Percentiles rank a stretch among this genome's conserved stretches.
Conservation (phyloP, 1,284 basidiomycete genomes). For the Pisolithus thermaeus region DNA sequence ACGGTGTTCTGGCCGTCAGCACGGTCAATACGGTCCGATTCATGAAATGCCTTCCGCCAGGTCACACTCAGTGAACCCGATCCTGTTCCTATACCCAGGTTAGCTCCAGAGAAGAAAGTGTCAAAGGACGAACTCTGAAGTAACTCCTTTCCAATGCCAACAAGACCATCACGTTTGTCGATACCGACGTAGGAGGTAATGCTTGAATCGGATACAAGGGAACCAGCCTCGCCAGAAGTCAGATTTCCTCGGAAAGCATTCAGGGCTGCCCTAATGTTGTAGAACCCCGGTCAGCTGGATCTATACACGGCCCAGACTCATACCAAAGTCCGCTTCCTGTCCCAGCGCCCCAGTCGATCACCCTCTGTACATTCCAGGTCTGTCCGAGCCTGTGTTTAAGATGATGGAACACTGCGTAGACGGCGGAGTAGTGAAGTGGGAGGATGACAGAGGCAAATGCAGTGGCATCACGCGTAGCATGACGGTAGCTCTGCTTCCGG, state of each 20-base stretch:
- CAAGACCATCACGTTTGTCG: slow-evolving; percentile 66
- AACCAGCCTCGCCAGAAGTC: slow-evolving; percentile 24
- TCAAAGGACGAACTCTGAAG: slow-evolving; percentile 39
- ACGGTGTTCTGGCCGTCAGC: slow-evolving; percentile 48
- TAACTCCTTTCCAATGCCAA: slow-evolving; percentile 59
- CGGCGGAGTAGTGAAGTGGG: slow-evolving; percentile 71
- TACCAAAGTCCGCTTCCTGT: slow-evolving; percentile 75
- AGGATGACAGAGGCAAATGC: slow-evolving; percentile 72
- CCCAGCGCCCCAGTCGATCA: slow-evolving; percentile 74
- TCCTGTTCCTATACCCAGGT: slow-evolving; percentile 38
- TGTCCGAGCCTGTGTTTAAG: slow-evolving; percentile 55
- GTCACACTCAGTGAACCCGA: slow-evolving; percentile 37
- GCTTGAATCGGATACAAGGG: slow-evolving; percentile 42
- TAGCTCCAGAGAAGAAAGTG: slow-evolving; percentile 2
- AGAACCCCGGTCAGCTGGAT: slow-evolving; percentile 11
- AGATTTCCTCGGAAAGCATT: slow-evolving; percentile 51
- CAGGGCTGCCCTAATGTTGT: slow-evolving; percentile 49
- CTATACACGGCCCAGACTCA: slow-evolving; percentile 14
- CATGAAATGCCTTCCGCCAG: slow-evolving; percentile 55
- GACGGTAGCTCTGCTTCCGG: slow-evolving; percentile 47
- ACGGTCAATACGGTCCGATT: slow-evolving; percentile 37
- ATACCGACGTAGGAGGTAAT: slow-evolving; percentile 59
- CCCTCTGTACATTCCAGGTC: slow-evolving; percentile 48
- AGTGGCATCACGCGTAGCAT: slow-evolving; percentile 61
- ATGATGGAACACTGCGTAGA: slow-evolving; percentile 61